These are phyloP conservation scores for Auriculariales sp. DNA, from an alignment of 768 basidiomycete species.

Conservation along the genomic window DNA sequence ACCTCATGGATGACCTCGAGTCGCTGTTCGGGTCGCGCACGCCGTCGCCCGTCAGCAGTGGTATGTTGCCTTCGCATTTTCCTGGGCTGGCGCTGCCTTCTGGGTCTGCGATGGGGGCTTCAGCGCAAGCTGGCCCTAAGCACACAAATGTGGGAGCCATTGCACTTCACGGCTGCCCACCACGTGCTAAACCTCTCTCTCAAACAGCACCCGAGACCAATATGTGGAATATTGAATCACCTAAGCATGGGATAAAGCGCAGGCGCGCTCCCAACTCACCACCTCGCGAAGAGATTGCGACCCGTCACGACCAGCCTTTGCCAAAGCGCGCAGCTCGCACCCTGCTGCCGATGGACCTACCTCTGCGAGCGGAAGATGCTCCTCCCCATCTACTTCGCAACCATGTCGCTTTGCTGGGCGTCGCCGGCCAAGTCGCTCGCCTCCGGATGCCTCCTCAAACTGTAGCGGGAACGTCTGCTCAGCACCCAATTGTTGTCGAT, in stretches of 20 bases:
- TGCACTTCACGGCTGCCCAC: constrained; percentile 97
- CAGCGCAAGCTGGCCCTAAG: no score
- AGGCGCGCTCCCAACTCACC: neutral
- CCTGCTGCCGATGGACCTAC: constrained; percentile 36
- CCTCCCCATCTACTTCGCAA: constrained; percentile 62
- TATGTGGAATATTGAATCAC: no score
- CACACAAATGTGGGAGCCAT: constrained; percentile 89
- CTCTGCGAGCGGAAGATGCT: constrained; percentile 42
- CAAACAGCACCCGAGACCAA: no score
- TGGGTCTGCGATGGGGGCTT: no score
- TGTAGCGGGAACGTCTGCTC: constrained; percentile 35
- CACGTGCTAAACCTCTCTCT: no score
- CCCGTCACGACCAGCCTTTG: neutral
- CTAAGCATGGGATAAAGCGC: no score
- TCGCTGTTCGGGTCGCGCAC: constrained; percentile 76
- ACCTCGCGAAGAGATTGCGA: neutral
- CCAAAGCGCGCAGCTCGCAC: no score
- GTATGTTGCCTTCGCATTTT: constrained; percentile 56
- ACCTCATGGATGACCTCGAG: constrained; percentile 47
- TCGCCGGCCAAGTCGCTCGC: constrained; percentile 54
- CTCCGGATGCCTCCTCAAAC: constrained; percentile 34
- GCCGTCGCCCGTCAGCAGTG: constrained; percentile 44
- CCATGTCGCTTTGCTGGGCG: constrained; percentile 56
- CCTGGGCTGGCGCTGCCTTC: constrained; percentile 28
- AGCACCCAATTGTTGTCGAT: constrained; percentile 60